phyloP scores from a whole-genome alignment of 2,329 filamentous ascomycete genomes.

The Colletotrichum cordylinicola region DNA sequence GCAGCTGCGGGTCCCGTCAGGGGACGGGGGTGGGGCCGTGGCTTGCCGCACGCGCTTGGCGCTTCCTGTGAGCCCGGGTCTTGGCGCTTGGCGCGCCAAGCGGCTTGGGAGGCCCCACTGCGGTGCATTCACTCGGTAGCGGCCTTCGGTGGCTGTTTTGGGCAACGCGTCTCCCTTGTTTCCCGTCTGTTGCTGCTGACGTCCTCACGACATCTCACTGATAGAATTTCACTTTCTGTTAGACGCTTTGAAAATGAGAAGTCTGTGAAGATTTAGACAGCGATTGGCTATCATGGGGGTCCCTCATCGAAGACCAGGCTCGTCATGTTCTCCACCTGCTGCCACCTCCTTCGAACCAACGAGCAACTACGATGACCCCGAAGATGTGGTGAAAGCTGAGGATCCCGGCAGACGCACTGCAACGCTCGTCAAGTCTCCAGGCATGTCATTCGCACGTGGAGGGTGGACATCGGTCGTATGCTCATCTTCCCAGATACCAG shows the following conservation, averaged over 20 bases:
- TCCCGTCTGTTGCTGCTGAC: not conserved
- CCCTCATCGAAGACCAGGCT: not conserved
- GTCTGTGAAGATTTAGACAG: not conserved
- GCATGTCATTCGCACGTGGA: not conserved
- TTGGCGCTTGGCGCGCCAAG: slow-evolving; percentile 19
- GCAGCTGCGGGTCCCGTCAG: not conserved
- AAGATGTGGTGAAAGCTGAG: not conserved
- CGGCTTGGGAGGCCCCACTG: not conserved
- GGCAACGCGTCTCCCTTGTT: not conserved
- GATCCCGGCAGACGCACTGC: not conserved
- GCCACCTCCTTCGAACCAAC: not conserved
- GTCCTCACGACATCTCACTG: not conserved
- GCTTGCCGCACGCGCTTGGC: not conserved
- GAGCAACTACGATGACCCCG: not conserved
- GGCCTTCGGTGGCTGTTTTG: slow-evolving; percentile 4
- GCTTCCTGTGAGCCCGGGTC: not conserved
- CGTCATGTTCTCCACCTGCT: not conserved
- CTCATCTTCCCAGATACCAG: not conserved
- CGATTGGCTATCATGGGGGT: not conserved
- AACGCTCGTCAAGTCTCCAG: not conserved
- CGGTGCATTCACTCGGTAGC: not conserved
- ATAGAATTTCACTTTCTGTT: not conserved
- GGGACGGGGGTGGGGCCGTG: slow-evolving; percentile 1
- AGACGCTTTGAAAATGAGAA: not conserved
- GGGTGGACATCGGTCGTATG: not conserved